Conservation (phyloP, 2,329 filamentous ascomycete genomes). For the Nectriaceae sp. region DNA sequence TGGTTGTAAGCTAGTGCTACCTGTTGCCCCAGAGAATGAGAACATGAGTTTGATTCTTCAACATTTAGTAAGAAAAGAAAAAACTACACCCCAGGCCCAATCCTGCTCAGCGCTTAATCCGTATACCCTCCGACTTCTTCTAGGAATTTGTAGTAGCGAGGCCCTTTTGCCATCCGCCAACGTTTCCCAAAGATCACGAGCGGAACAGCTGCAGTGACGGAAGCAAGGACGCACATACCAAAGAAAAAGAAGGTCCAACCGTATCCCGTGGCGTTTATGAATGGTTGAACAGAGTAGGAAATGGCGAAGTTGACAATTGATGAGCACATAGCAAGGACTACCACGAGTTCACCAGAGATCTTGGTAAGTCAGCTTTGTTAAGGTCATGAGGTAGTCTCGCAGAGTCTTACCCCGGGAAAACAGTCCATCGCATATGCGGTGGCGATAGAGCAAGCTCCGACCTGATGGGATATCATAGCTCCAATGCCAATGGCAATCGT, state of each 20-base stretch:
- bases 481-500: slow-evolving; percentile 3
- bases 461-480: slow-evolving; percentile 5
- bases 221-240: slow-evolving; percentile 1
- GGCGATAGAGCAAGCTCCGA: slow-evolving; percentile 5
- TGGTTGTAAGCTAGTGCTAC: no score
- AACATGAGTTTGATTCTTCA: no score
- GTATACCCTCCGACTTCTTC: slow-evolving; percentile 3
- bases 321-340: slow-evolving; percentile 3
- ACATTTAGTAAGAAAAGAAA: no score
- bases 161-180: slow-evolving; percentile 2
- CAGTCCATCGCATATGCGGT: slow-evolving; percentile 6
- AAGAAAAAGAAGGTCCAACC: slow-evolving; percentile 5
- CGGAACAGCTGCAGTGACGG: background rate
- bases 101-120: no score
- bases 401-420: slow-evolving; percentile 4
- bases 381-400: background rate
- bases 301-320: slow-evolving; percentile 6
- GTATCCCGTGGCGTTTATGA: slow-evolving; percentile 1
- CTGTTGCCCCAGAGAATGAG: no score
- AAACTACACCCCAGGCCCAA: no score
- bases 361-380: background rate
- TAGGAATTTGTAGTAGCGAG: slow-evolving; percentile 5
- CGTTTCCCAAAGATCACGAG: slow-evolving; percentile 2
- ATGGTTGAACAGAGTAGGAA: slow-evolving; percentile 7
- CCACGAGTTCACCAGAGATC: slow-evolving; percentile 6